These are phyloP conservation scores for Amylocarpus encephaloides DNA, from an alignment of 2,329 filamentous ascomycete genomes.

Conservation along the genomic window DNA sequence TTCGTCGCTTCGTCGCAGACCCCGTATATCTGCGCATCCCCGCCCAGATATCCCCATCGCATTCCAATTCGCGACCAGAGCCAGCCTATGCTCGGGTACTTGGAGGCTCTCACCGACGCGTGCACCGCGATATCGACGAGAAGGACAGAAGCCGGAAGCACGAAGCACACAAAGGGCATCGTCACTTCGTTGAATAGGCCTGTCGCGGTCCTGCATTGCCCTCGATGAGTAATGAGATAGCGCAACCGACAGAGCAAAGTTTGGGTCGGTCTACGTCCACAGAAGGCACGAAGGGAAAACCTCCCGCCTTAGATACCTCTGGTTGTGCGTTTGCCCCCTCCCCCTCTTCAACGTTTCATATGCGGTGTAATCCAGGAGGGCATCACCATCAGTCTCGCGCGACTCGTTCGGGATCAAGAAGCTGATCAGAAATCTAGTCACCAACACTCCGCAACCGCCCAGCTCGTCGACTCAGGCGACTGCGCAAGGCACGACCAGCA, in stretches of 20 bases:
- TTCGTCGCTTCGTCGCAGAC: no score
- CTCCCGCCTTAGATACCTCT: slow-evolving; percentile 29
- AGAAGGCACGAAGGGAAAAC: slow-evolving; percentile 28
- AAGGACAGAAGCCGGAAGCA: slow-evolving; percentile 3
- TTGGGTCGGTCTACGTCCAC: slow-evolving; percentile 27
- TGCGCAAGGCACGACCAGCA: slow-evolving; percentile 27
- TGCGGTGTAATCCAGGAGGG: not conserved
- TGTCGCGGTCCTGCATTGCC: slow-evolving; percentile 24
- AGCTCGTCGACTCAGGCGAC: slow-evolving; percentile 28
- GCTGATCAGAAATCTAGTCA: slow-evolving; percentile 25
- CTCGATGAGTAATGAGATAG: slow-evolving; percentile 35
- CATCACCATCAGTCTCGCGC: not conserved
- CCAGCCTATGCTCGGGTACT: slow-evolving; percentile 10
- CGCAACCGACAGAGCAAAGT: slow-evolving; percentile 31
- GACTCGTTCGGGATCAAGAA: not conserved
- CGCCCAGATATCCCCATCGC: slow-evolving; percentile 8
- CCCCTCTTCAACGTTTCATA: not conserved
- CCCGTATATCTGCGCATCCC: slow-evolving; percentile 8
- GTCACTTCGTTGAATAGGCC: slow-evolving; percentile 3
- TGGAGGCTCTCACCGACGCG: slow-evolving; percentile 15
- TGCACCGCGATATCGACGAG: slow-evolving; percentile 11
- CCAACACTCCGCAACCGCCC: slow-evolving; percentile 25
- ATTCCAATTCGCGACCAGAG: slow-evolving; percentile 12
- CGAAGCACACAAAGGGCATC: slow-evolving; percentile 5
- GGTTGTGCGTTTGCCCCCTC: slow-evolving; percentile 22